Evolutionary conservation across 1,284 basidiomycete genomes (phyloP).

Genomic region (Grifola frondosa): DNA sequence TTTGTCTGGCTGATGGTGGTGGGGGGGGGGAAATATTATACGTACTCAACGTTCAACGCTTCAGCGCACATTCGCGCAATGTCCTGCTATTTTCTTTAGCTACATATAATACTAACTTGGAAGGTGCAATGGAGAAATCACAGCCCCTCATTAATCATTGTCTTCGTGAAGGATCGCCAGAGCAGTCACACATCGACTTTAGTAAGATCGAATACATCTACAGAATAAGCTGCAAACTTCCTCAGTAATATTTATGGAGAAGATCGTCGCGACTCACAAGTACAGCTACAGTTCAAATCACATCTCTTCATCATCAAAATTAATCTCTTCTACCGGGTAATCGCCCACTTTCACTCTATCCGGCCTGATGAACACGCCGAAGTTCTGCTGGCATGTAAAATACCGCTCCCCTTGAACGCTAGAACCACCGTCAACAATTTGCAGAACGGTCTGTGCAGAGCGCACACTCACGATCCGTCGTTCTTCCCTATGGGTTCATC

Average conservation of each 20-base stretch:
- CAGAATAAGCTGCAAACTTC: too few species aligned
- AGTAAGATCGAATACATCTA: too few species aligned
- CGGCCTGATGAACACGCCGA: conserved; percentile 87
- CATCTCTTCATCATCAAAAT: conserved; percentile 62
- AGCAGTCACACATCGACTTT: too few species aligned
- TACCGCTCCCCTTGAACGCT: conserved; percentile 87
- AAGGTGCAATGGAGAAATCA: too few species aligned
- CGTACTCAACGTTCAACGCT: too few species aligned
- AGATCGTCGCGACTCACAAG: too few species aligned
- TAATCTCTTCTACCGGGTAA: conserved; percentile 79
- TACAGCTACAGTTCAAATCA: conserved; percentile 9
- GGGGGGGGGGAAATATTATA: too few species aligned
- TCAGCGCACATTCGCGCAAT: too few species aligned
- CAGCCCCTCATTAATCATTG: conserved; percentile 2
- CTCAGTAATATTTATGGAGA: too few species aligned
- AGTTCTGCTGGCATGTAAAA: conserved; percentile 76
- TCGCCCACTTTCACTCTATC: conserved; percentile 86
- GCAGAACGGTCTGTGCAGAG: conserved; percentile 1
- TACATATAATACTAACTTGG: too few species aligned
- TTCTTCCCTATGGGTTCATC: conserved; percentile 97
- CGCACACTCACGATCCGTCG: conserved; percentile 79
- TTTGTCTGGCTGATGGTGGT: too few species aligned
- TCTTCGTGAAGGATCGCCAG: neutral
- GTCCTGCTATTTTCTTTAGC: too few species aligned
- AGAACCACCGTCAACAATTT: conserved; percentile 7